Conservation (phyloP, 2,329 filamentous ascomycete species). For the Colletotrichum orbiculare region DNA sequence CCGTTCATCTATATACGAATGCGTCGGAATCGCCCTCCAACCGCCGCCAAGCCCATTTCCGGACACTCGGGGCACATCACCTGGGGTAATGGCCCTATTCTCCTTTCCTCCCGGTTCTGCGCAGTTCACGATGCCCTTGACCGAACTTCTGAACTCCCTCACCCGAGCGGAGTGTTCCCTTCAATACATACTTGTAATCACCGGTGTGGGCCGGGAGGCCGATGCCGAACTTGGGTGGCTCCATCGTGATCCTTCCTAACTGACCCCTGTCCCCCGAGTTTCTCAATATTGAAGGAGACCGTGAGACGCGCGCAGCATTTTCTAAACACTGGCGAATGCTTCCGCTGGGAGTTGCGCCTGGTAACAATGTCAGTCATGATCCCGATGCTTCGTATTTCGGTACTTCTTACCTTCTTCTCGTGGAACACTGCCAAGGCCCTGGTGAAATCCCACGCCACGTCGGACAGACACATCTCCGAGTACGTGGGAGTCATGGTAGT, state of each 20-base stretch:
- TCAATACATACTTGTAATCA: slow-evolving; percentile 15
- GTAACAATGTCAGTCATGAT: slow-evolving; percentile 7
- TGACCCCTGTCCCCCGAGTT: slow-evolving; percentile 21
- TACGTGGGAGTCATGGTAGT: slow-evolving; percentile 86
- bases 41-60: slow-evolving; percentile 15
- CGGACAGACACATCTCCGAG: slow-evolving; percentile 82
- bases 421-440: slow-evolving; percentile 80
- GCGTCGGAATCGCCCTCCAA: slow-evolving; percentile 4
- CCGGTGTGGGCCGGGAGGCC: slow-evolving; percentile 21
- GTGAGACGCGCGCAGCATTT: slow-evolving; percentile 33
- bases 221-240: slow-evolving; percentile 21
- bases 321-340: slow-evolving; percentile 52
- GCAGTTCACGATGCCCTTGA: slow-evolving; percentile 11
- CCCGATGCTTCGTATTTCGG: slow-evolving; percentile 7
- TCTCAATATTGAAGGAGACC: slow-evolving; percentile 9
- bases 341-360: slow-evolving; percentile 60
- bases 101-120: slow-evolving; percentile 17
- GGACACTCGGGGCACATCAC: slow-evolving; percentile 6
- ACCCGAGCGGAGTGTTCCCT: slow-evolving; percentile 14
- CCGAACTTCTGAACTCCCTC: slow-evolving; percentile 13
- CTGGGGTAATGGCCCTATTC: slow-evolving; percentile 15
- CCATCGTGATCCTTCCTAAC: slow-evolving; percentile 23
- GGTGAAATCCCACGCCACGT: slow-evolving; percentile 84
- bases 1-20: slow-evolving; percentile 16
- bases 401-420: slow-evolving; percentile 73